These are phyloP conservation scores for Blastobotrys persicus DNA, from an alignment of 1,139 yeast genomes.

Conservation along the genomic window DNA sequence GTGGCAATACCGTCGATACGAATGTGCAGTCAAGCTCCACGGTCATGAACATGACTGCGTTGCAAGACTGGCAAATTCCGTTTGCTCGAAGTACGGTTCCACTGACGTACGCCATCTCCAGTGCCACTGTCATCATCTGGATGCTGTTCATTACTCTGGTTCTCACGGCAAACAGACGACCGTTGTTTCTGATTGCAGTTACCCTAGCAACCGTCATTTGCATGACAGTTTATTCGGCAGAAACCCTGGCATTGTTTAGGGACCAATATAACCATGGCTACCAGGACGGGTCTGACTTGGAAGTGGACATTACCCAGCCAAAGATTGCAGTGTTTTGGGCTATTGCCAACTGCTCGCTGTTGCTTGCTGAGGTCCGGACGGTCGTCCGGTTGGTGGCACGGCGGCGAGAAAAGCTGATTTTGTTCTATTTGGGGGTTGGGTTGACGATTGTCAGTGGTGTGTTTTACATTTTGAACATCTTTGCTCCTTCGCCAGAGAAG, in stretches of 20 bases:
- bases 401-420: slow-evolving; percentile 60
- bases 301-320: slow-evolving; percentile 13
- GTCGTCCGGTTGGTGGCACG: slow-evolving; percentile 65
- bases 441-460: slow-evolving; percentile 58
- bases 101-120: slow-evolving; percentile 27
- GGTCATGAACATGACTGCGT: slow-evolving; percentile 4
- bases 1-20: background rate
- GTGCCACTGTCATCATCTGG: slow-evolving; percentile 31
- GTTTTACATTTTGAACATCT: slow-evolving; percentile 64
- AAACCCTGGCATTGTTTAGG: slow-evolving; percentile 20
- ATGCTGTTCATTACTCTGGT: slow-evolving; percentile 26
- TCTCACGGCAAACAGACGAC: slow-evolving; percentile 25
- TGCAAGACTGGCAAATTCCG: slow-evolving; percentile 23
- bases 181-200: slow-evolving; percentile 28
- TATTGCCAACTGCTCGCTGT: slow-evolving; percentile 36
- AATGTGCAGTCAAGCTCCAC: slow-evolving; percentile 4
- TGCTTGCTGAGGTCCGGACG: slow-evolving; percentile 68
- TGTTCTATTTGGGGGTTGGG: slow-evolving; percentile 55
- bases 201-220: slow-evolving; percentile 27
- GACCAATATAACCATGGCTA: slow-evolving; percentile 26
- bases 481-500: slow-evolving; percentile 45
- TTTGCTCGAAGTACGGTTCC: slow-evolving; percentile 31
- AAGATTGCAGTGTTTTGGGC: slow-evolving; percentile 16
- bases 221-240: slow-evolving; percentile 26
- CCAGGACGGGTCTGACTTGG: slow-evolving; percentile 21